These are phyloP conservation scores for Vitis hybrid DNA, from an alignment of 177 flowering plant genomes.

Conservation along the genomic window DNA sequence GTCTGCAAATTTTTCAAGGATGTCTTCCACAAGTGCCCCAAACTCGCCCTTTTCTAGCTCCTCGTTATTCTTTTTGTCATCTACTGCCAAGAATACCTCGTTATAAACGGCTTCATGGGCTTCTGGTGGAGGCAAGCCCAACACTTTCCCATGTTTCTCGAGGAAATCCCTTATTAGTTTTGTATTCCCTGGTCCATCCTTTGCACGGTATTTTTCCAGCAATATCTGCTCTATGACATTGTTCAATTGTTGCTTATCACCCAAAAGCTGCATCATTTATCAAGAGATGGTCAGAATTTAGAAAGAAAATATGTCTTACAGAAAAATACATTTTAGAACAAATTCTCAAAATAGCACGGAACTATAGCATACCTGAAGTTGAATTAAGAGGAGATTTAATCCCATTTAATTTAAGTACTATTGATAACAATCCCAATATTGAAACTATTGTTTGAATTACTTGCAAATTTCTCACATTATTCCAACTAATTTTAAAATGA, in stretches of 20 bases:
- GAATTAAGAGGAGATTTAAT: too few species aligned
- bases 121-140: slow-evolving; percentile 58
- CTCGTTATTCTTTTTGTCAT: slow-evolving; percentile 12
- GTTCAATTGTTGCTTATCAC: slow-evolving; percentile 42
- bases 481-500: not conserved
- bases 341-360: not conserved
- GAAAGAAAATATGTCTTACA: not conserved
- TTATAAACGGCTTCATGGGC: slow-evolving; percentile 56
- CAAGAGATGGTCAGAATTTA: slow-evolving; percentile 5
- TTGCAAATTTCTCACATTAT: not conserved
- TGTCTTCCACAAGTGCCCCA: slow-evolving; percentile 37
- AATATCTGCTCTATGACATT: slow-evolving; percentile 33
- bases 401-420: too few species aligned
- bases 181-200: slow-evolving; percentile 17
- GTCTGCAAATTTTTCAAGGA: slow-evolving; percentile 49
- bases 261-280: slow-evolving; percentile 50
- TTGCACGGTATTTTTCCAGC: slow-evolving; percentile 14
- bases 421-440: too few species aligned
- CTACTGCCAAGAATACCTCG: slow-evolving; percentile 45
- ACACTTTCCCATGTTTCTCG: slow-evolving; percentile 38
- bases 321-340: too few species aligned
- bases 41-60: slow-evolving; percentile 30
- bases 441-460: too few species aligned
- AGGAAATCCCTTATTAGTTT: slow-evolving; percentile 38
- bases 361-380: not conserved